Evolutionary conservation across 108 stramenopile genomes (phyloP), one percentile per base, ranked within the genome.

Genomic region (Pelagomonas calceolata): DNA sequence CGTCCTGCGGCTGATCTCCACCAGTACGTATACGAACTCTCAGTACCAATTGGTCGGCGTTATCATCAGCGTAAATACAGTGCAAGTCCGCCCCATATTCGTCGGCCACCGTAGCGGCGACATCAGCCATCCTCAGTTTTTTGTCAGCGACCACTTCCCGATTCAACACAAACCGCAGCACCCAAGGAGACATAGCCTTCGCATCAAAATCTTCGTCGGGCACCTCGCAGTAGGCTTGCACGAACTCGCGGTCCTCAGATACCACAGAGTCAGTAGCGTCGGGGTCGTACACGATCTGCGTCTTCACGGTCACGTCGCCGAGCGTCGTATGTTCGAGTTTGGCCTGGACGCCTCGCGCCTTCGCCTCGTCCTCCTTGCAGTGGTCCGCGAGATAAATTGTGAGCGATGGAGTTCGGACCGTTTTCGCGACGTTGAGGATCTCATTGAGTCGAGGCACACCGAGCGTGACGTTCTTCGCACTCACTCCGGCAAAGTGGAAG

Each of bases 361-460:
- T 63, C 31, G 26, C 64, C 67, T 75, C 76, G 68, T 7, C 44
- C 29, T 69, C 34, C 60, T 66, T 65, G 60, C 71, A 69, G 64
- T 90, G 89, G 60, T 82, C 82, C 37, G 88, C 80, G 33, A 94
- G 75, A 78, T 91, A 95, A 44, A 98, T 89, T 36, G 94, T 94
- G 64, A 95, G 70, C 34, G 92, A 89, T 29, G 98, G 98, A 17
- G 98, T 97, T 84, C 94, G 93, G 34, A 93, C 88, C 39, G 90
- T 94, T 79, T 96, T 96, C 63, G 95, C 95, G 32, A 97, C 94
- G 75, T 96, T 96, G 63, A 98, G 92, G 69, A 98, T 93, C 85
- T 98, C 98, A 78, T 96, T 95, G 71, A 98, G 79, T 26, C 98
- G 89, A 32, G 98, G 98, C 35, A 98, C 98, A 67, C 98, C 98